A percentile compares a stretch with the other conserved stretches of the same genome.
phyloP scores from a whole-genome alignment of 768 basidiomycete genomes.

The Rhizopogon vesiculosus region DNA sequence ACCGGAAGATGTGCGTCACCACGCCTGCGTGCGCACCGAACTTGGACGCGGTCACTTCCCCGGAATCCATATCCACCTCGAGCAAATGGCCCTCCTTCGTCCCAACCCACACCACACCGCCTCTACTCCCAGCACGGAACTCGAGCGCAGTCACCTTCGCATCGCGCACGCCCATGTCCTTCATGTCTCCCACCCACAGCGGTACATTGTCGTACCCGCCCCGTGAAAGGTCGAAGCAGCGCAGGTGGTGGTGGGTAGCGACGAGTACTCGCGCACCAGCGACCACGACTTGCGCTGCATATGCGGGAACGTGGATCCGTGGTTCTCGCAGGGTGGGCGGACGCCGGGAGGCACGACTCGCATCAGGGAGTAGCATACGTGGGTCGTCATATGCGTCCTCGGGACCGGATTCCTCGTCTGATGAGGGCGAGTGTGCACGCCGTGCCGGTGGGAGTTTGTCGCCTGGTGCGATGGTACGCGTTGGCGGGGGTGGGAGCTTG shows the following conservation, averaged over 20 bases:
- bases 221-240: constrained; percentile 54
- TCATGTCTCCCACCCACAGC: constrained; percentile 51
- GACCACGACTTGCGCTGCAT: constrained; percentile 48
- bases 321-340: constrained; percentile 39
- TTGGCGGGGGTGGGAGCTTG: constrained; percentile 68
- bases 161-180: constrained; percentile 61
- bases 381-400: constrained; percentile 45
- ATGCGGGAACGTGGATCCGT: constrained; percentile 50
- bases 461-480: constrained; percentile 63
- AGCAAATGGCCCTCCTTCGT: constrained; percentile 87
- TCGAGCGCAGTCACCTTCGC: constrained; percentile 72
- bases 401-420: constrained; percentile 54
- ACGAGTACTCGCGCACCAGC: constrained; percentile 58
- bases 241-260: constrained; percentile 54
- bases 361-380: constrained; percentile 55
- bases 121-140: constrained; percentile 55
- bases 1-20: constrained; percentile 71
- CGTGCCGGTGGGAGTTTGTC: constrained; percentile 67
- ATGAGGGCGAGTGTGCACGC: constrained; percentile 34
- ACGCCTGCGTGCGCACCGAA: constrained; percentile 59
- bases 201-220: constrained; percentile 33
- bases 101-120: constrained; percentile 76
- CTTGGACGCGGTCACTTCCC: constrained; percentile 51
- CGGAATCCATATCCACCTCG: constrained; percentile 73
- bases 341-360: constrained; percentile 60